Conservation (phyloP, 345 rosid genomes). For the Syzygium grande region DNA sequence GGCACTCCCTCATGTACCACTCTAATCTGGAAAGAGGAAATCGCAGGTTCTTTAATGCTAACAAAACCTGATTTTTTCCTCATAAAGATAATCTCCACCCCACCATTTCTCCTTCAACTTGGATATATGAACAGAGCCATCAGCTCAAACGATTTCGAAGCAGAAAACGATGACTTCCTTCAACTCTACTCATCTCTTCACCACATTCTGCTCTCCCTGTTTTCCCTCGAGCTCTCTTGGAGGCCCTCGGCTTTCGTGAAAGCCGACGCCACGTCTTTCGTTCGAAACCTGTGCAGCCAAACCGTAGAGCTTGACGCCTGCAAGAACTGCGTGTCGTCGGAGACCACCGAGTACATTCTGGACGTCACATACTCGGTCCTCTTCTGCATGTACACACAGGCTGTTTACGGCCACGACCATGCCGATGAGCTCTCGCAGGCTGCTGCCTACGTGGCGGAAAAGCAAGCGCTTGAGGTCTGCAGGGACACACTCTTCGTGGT, state of each 20-base stretch:
- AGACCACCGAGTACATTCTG: neutral
- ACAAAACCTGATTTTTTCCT: neutral
- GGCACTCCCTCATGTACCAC: neutral
- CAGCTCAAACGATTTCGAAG: neutral
- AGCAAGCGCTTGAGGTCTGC: neutral
- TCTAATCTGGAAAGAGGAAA: neutral
- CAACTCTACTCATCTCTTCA: neutral
- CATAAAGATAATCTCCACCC: neutral
- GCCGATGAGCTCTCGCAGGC: constrained; percentile 1
- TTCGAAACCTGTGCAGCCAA: constrained; percentile 5
- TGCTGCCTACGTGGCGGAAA: neutral
- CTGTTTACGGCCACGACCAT: neutral
- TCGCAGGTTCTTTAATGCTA: neutral
- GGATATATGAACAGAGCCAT: neutral
- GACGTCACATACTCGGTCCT: neutral
- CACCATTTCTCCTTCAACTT: neutral
- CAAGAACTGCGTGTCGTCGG: neutral
- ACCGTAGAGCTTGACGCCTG: constrained; percentile 6
- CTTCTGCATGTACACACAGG: constrained; percentile 9
- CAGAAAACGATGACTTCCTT: neutral
- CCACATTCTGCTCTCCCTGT: neutral
- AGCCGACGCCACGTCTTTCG: neutral
- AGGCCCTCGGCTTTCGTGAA: neutral
- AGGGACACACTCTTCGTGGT: neutral
- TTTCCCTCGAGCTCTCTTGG: neutral